These are phyloP conservation scores for Herpetospermum pedunculosum DNA, from an alignment of 306 rosid genomes.

Conservation along the genomic window DNA sequence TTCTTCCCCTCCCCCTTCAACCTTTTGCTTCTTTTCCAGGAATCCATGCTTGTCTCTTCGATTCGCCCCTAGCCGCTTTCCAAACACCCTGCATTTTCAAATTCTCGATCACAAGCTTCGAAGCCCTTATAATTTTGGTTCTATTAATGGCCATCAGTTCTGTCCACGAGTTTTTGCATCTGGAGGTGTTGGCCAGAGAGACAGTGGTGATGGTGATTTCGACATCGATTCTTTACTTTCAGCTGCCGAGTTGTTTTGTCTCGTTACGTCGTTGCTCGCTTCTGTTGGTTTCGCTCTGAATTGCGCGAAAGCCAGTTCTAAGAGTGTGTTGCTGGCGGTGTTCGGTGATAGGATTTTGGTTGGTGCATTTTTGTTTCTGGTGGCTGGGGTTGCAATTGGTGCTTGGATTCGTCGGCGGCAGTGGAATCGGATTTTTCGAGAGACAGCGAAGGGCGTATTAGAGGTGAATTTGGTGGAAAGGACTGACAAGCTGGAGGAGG, in stretches of 20 bases:
- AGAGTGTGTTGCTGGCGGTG: slow-evolving; percentile 23
- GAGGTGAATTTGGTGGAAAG: slow-evolving; percentile 56
- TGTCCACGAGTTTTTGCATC: slow-evolving; percentile 21
- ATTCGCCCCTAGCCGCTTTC: neutral
- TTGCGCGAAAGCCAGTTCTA: slow-evolving; percentile 22
- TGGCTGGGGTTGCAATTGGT: slow-evolving; percentile 44
- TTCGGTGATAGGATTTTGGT: slow-evolving; percentile 21
- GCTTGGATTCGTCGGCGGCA: slow-evolving; percentile 60
- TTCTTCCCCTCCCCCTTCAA: neutral
- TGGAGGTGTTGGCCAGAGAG: slow-evolving; percentile 2
- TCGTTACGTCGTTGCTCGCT: slow-evolving; percentile 37
- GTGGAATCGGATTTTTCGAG: slow-evolving; percentile 38
- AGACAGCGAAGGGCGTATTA: slow-evolving; percentile 28
- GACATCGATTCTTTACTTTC: slow-evolving; percentile 44
- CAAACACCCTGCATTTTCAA: neutral
- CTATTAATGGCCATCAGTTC: slow-evolving; percentile 10
- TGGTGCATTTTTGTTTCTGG: slow-evolving; percentile 29
- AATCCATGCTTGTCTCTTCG: neutral
- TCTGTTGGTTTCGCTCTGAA: slow-evolving; percentile 27
- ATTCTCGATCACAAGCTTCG: neutral
- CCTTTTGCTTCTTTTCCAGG: neutral
- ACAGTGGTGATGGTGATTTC: slow-evolving; percentile 5
- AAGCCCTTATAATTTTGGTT: neutral
- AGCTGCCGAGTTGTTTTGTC: slow-evolving; percentile 37
- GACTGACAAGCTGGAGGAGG: slow-evolving; percentile 68